A percentile compares a stretch with the other conserved stretches of the same genome.
Conservation (phyloP, 306 rosid species). For the Casuarina glauca region DNA sequence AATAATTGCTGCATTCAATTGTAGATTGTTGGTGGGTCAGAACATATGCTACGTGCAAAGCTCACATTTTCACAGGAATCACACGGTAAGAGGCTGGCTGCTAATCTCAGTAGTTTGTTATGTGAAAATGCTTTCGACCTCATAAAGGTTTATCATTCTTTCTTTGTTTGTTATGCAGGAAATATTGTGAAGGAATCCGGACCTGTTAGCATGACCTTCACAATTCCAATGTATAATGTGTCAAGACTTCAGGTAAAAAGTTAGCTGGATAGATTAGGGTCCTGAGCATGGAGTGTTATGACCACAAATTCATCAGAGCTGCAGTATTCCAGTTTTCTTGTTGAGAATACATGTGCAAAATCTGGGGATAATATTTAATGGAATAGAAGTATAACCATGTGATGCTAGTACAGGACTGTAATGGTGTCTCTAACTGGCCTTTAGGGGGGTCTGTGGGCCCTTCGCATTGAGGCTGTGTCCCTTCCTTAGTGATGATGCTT, state of each 20-base stretch:
- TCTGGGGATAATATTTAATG: slow-evolving; percentile 9
- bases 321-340: not conserved
- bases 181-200: slow-evolving; percentile 93
- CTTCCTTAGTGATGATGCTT: not conserved
- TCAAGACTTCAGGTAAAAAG: slow-evolving; percentile 77
- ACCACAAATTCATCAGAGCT: not conserved
- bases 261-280: slow-evolving; percentile 4
- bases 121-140: slow-evolving; percentile 1
- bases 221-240: slow-evolving; percentile 86
- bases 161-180: slow-evolving; percentile 48
- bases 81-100: slow-evolving; percentile 50
- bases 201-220: slow-evolving; percentile 93
- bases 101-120: slow-evolving; percentile 12
- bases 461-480: not conserved
- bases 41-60: slow-evolving; percentile 81
- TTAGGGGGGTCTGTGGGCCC: not conserved
- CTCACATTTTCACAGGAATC: slow-evolving; percentile 81
- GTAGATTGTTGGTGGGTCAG: slow-evolving; percentile 94
- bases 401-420: not conserved
- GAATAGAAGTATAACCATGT: not conserved
- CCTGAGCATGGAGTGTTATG: not conserved
- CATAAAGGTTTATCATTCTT: not conserved
- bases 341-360: slow-evolving; percentile 12
- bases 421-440: not conserved
- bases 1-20: slow-evolving; percentile 27